A percentile compares a stretch with the other conserved stretches of the same genome.
phyloP scores from a whole-genome alignment of 495 filamentous ascomycete species.

The Hyaloscypha variabilis region DNA sequence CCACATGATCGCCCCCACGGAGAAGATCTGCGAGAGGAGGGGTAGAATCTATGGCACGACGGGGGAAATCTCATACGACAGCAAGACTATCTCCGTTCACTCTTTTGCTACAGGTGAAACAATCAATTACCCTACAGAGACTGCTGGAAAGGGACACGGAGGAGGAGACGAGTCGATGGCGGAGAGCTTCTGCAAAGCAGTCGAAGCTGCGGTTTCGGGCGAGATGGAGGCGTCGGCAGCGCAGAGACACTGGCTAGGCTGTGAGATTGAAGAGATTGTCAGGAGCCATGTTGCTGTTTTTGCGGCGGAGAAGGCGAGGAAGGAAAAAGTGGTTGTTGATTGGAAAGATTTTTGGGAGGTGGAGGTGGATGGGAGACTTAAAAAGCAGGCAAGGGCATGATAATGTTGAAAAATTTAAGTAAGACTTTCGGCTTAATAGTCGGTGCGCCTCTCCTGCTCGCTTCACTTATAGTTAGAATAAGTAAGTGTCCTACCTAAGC shows the following conservation, averaged over 20 bases:
- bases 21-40: slow-evolving; percentile 78
- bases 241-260: slow-evolving; percentile 73
- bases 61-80: slow-evolving; percentile 82
- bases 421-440: too few relatives aligned
- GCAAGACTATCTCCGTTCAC: slow-evolving; percentile 61
- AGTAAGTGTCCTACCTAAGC: too few relatives aligned
- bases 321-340: slow-evolving; percentile 63
- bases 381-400: neutral
- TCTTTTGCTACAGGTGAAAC: slow-evolving; percentile 59
- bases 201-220: slow-evolving; percentile 70
- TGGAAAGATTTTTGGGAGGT: slow-evolving; percentile 80
- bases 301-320: slow-evolving; percentile 84
- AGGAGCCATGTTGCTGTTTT: slow-evolving; percentile 90
- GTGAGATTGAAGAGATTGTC: slow-evolving; percentile 78
- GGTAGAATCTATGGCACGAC: slow-evolving; percentile 78
- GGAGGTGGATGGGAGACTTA: slow-evolving; percentile 32
- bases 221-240: slow-evolving; percentile 68
- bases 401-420: too few relatives aligned
- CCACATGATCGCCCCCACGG: slow-evolving; percentile 89
- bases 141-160: slow-evolving; percentile 61
- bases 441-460: too few relatives aligned
- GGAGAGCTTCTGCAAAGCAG: slow-evolving; percentile 72
- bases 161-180: slow-evolving; percentile 84
- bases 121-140: slow-evolving; percentile 51
- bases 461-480: too few relatives aligned